Base-by-base conservation (phyloP, 1,284 basidiomycete species). In the Cryptococcus floricola region DNA sequence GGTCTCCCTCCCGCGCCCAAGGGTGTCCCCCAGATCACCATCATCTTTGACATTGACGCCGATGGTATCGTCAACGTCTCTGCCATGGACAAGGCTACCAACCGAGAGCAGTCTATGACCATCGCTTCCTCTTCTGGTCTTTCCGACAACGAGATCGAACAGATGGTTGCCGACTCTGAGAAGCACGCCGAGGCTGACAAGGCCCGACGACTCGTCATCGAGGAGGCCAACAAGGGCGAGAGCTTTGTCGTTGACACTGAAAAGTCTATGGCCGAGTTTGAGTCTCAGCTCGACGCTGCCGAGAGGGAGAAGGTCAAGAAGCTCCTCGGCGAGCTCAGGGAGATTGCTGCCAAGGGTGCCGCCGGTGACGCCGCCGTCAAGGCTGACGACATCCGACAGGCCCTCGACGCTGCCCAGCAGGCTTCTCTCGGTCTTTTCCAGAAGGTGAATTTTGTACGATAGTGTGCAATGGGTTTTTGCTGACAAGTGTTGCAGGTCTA, bases 1-100 rank as follows among this genome's bases (percentile, higher is more conserved):
- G 94, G 95, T 56, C 93, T 98, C 62, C 95, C 95, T 44, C 95
- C 95, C 42, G 95, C 94, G 16, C 73, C 94, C 64, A 96, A 97
- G 82, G 95, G 95, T 79, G 88, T 98, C 59, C 95, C 95, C 66
- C 95, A 98, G 79, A 93, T 98, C 67, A 92, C 96, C 78, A 97
- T 98, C 78, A 96, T 92, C 58, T 98, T 98, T 75, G 95, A 98
- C 79, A 97, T 98, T 63, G 94, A 98, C 77, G 93, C 93, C 69
- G 92, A 91, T 86, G 94, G 94, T 82, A 97, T 98, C 66, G 94
- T 98, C 70, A 91, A 98, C 77, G 95, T 98, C 61, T 87, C 85
- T 39, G 95, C 95, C 55, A 91, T 94, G 83, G 84, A 98, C 83
- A 96, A 95, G 84, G 95, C 95, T 12, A 98, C 95, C 51, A 84